Conservation (phyloP, 192 early-diverging fungal species). For the Coemansia sp. region DNA sequence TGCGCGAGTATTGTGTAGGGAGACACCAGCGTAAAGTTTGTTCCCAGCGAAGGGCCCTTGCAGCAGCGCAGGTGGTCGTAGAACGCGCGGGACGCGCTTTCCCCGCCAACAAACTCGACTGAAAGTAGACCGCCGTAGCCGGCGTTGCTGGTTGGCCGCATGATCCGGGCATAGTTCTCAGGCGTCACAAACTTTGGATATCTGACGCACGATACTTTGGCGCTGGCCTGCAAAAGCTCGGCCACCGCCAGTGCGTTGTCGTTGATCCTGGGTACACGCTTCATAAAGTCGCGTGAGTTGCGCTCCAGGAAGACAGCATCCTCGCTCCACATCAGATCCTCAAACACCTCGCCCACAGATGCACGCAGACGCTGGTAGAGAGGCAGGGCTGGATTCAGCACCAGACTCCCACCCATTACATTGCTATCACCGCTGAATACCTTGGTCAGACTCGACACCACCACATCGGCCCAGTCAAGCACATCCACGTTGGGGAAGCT, state of each 20-base stretch:
- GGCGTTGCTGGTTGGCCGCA: conserved; percentile 51
- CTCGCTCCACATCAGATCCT: conserved; percentile 86
- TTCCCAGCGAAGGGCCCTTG: conserved; percentile 95
- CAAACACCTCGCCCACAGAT: conserved; percentile 62
- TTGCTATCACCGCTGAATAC: conserved; percentile 95
- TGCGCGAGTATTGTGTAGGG: conserved; percentile 97
- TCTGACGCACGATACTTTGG: conserved; percentile 69
- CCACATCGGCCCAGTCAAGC: conserved; percentile 77
- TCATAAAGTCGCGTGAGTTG: conserved; percentile 85
- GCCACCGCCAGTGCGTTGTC: conserved; percentile 76
- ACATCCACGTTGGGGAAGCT: conserved; percentile 88
- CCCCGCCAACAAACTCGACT: conserved; percentile 62
- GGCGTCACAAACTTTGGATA: conserved; percentile 83
- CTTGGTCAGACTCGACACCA: conserved; percentile 92
- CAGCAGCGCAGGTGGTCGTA: conserved; percentile 79
- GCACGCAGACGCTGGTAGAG: conserved; percentile 61
- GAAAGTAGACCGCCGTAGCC: conserved; percentile 93
- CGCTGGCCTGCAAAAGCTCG: conserved; percentile 65
- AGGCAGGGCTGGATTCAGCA: conserved; percentile 70
- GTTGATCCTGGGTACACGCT: conserved; percentile 76
- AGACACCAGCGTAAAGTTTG: conserved; percentile 93
- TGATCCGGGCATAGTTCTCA: conserved; percentile 69
- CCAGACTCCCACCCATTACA: conserved; percentile 95
- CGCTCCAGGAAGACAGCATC: conserved; percentile 95
- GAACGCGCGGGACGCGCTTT: conserved; percentile 62